Evolutionary conservation across 1,139 yeast genomes (phyloP).

Genomic region (Hanseniaspora gamundiae): DNA sequence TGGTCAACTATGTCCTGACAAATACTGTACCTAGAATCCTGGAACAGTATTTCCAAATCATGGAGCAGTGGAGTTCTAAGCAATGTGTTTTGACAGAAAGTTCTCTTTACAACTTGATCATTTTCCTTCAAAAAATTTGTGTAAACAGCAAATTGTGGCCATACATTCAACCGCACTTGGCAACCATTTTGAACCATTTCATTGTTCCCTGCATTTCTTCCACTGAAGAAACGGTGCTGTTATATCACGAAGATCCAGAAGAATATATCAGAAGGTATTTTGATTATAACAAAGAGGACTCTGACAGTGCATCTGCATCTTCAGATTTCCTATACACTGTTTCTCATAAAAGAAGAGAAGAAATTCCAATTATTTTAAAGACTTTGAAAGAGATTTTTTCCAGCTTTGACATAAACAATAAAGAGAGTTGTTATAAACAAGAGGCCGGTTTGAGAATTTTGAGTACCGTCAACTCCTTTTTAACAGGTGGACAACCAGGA

Average conservation of each 20-base stretch:
- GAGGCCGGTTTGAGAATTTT: constrained; percentile 78
- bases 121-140: constrained; percentile 51
- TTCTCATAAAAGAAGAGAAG: constrained; percentile 37
- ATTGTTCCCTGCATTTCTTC: constrained; percentile 55
- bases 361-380: constrained; percentile 32
- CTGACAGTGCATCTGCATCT: constrained; percentile 74
- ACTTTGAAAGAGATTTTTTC: constrained; percentile 42
- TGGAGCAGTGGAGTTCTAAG: constrained; percentile 46
- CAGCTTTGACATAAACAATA: constrained; percentile 20
- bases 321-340: constrained; percentile 51
- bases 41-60: constrained; percentile 45
- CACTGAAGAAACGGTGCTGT: constrained; percentile 40
- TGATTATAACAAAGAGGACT: constrained; percentile 58
- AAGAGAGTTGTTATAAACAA: constrained; percentile 53
- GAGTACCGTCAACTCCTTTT: constrained; percentile 53
- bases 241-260: constrained; percentile 62
- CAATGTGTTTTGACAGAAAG: constrained; percentile 51
- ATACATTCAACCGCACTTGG: constrained; percentile 42
- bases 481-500: constrained; percentile 32
- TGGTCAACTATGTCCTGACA: constrained; percentile 35
- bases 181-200: constrained; percentile 45
- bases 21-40: constrained; percentile 52
- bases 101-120: constrained; percentile 47
- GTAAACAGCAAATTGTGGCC: constrained; percentile 41
- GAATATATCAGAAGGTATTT: constrained; percentile 61